Conservation (phyloP, 2,329 filamentous ascomycete genomes). For the Fusarium sp. region DNA sequence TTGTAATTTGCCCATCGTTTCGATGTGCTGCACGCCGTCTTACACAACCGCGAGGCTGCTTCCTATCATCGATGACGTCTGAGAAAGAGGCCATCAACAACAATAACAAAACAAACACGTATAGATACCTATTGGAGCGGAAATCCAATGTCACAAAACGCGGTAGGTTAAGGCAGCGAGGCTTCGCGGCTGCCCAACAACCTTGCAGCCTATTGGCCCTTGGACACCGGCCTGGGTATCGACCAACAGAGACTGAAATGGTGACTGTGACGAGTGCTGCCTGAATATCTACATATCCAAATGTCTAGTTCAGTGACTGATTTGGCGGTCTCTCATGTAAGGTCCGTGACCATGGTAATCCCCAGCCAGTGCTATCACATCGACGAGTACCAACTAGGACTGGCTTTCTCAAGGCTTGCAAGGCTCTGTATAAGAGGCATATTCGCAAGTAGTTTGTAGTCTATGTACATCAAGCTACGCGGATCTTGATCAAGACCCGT, state of each 20-base stretch:
- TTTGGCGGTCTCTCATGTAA: background rate
- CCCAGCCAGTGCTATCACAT: no score
- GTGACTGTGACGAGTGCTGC: background rate
- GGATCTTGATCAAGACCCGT: background rate
- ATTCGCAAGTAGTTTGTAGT: background rate
- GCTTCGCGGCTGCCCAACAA: background rate
- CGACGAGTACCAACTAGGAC: no score
- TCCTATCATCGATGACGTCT: background rate
- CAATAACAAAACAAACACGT: background rate
- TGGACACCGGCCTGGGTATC: background rate
- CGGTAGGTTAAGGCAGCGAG: background rate
- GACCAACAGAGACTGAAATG: background rate
- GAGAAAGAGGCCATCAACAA: background rate
- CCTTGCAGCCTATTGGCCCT: background rate
- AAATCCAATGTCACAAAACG: background rate
- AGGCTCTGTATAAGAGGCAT: background rate
- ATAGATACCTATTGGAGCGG: rapidly evolving
- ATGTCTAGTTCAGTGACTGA: background rate
- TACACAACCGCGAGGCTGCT: background rate
- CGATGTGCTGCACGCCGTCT: background rate
- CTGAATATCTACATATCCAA: rapidly evolving
- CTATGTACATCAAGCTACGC: background rate
- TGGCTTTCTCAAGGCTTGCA: background rate
- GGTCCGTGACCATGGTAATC: background rate
- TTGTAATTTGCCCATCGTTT: background rate